Base-by-base conservation (phyloP, 2,329 filamentous ascomycete genomes). In the Aspergillus tubingensis region DNA sequence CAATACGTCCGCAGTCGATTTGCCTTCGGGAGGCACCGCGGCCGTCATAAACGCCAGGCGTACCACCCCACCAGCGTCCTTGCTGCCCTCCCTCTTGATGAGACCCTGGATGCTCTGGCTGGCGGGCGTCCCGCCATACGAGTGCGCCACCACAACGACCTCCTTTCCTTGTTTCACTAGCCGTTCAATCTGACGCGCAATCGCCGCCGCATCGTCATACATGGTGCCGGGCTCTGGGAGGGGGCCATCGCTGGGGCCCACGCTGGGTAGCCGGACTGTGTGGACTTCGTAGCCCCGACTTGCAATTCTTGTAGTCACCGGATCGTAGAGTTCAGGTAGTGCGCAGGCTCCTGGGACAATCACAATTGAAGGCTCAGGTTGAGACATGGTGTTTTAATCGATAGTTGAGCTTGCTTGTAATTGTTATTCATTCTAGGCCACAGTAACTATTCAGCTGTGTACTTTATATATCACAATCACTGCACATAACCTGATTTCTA, bases 321-420 rank as follows among this genome's bases (percentile, higher is more conserved):
- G 8, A 7, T 30, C 44, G 13, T 49, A 49, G 11, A 27, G 25
- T 8, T 30, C 44, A 5, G 44, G 44, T 15, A 8, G 44, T 0
- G 21, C 21, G 44, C n/a, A 49, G 44, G 44, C 21, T n/a, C 44
- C 44, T 5, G 44, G 21, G 6, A 49, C 44, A 17, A 49, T 3
- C 3, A 49, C 23, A 5, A 49, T 49, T 8, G 44, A 49, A 8
- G 44, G 44, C n/a, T 49, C 30, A 5, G 23, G 1, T 25, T 27
- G 21, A 27, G 44, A 30, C 74, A 69, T 50, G 70, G 74, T 23
- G 62, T 79, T 13, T 5, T 1, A 36, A 36, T 5, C 5, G 2
- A 15, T 36, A 6, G 4, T 5, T 36, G 32, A 36, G 11, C 5
- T 36, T 36, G 32, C 32, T 13, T 15, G 32, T 15, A 36, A 15